Evolutionary conservation across 768 basidiomycete genomes (phyloP).

Genomic region (Lyophyllum semitale): DNA sequence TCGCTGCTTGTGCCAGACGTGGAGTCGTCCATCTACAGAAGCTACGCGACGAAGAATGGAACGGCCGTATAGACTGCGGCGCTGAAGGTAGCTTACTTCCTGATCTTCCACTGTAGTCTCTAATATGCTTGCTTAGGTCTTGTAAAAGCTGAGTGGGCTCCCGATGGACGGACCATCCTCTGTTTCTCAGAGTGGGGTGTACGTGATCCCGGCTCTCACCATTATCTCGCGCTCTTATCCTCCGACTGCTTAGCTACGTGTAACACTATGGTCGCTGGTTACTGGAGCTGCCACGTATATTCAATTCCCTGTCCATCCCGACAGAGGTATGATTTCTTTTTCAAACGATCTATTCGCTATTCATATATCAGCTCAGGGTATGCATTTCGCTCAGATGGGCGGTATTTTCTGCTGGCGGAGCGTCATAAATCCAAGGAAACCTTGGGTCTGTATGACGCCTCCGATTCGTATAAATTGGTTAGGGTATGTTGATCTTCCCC

Average conservation of each 20-base stretch:
- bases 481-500: conserved; percentile 47
- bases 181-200: conserved; percentile 96
- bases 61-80: conserved; percentile 75
- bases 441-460: conserved; percentile 79
- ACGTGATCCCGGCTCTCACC: conserved; percentile 36
- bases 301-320: conserved; percentile 82
- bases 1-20: conserved; percentile 75
- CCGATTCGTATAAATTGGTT: conserved; percentile 69
- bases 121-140: conserved; percentile 48
- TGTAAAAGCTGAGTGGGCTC: conserved; percentile 88
- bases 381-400: conserved; percentile 76
- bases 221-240: conserved; percentile 3
- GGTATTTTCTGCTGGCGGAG: conserved; percentile 85
- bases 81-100: conserved; percentile 53
- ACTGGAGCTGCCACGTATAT: conserved; percentile 80
- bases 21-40: conserved; percentile 79
- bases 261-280: conserved; percentile 83
- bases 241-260: conserved; percentile 60
- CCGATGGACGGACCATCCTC: conserved; percentile 77
- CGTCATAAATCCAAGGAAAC: conserved; percentile 90
- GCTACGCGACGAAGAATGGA: conserved; percentile 78
- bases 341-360: neutral
- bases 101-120: neutral
- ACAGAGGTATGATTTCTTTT: conserved; percentile 56
- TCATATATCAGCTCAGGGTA: conserved; percentile 54